Evolutionary conservation across 2,329 filamentous ascomycete species (phyloP).

Genomic region (Sporothrix dimorphospora): DNA sequence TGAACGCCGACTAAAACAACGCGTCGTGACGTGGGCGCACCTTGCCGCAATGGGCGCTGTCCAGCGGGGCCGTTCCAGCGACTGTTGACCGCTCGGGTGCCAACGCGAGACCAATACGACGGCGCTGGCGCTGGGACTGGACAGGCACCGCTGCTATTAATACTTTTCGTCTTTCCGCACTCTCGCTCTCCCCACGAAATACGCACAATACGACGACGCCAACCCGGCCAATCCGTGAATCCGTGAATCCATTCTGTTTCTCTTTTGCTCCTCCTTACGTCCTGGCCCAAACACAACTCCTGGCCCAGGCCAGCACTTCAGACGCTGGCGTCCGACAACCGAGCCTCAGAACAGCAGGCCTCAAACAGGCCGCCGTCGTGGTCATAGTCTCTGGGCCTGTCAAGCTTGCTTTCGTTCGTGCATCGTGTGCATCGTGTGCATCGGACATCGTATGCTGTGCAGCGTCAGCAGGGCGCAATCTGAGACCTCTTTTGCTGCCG

Average conservation of each 20-base stretch:
- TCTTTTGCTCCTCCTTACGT: background rate
- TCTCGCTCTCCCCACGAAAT: background rate
- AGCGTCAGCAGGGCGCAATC: slow-evolving; percentile 7
- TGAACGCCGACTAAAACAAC: background rate
- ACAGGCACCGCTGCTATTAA: slow-evolving; percentile 13
- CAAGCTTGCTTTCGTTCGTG: background rate
- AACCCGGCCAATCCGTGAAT: background rate
- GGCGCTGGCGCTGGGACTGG: too few species aligned
- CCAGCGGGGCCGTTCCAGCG: background rate
- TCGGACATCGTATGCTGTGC: background rate
- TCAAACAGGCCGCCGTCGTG: slow-evolving; percentile 5
- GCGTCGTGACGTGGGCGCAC: background rate
- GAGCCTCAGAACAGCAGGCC: background rate
- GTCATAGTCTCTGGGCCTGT: too few species aligned
- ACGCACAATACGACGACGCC: background rate
- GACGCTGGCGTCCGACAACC: background rate
- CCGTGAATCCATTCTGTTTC: background rate
- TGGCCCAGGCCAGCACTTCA: background rate
- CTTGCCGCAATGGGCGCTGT: background rate
- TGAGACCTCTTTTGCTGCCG: background rate
- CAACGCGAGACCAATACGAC: background rate
- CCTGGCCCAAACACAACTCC: background rate
- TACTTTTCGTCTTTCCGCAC: background rate
- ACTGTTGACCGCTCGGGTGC: background rate
- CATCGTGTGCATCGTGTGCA: background rate